Evolutionary conservation across 75 land plant species (phyloP).

Genomic region (Pinus albicaulis): DNA sequence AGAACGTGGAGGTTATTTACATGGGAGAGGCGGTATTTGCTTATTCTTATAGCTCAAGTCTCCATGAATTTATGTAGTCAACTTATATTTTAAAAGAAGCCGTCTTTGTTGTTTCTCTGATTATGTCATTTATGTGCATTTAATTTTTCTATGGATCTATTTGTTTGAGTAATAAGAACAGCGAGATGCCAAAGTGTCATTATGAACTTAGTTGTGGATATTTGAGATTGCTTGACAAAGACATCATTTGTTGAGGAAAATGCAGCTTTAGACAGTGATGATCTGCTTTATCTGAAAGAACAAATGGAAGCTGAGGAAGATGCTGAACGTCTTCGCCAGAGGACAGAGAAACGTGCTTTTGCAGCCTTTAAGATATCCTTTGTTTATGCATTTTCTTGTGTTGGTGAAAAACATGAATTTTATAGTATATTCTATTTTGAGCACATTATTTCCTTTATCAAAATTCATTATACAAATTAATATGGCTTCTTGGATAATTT

Average conservation of each 20-base stretch:
- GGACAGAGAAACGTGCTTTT: slow-evolving; percentile 97
- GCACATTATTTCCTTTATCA: slow-evolving; percentile 13
- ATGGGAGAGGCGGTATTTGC: slow-evolving; percentile 93
- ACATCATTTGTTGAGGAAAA: background rate
- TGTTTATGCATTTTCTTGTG: slow-evolving; percentile 1
- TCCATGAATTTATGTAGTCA: background rate
- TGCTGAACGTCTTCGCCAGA: slow-evolving; percentile 92
- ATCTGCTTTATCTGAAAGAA: slow-evolving; percentile 92
- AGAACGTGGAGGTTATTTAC: slow-evolving; percentile 99
- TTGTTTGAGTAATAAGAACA: background rate
- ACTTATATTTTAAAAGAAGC: background rate
- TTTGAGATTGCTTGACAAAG: slow-evolving; percentile 4
- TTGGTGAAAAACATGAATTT: background rate
- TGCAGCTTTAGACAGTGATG: slow-evolving; percentile 99
- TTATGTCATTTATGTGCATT: background rate
- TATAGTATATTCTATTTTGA: background rate
- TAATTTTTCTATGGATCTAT: background rate
- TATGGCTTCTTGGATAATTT: too few species aligned
- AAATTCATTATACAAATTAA: too few species aligned
- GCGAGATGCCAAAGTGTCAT: too few species aligned
- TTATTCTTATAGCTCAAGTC: background rate
- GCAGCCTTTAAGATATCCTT: slow-evolving; percentile 99
- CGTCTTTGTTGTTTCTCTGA: background rate
- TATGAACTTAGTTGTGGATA: background rate
- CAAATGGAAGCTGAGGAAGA: slow-evolving; percentile 99